phyloP scores from a whole-genome alignment of 179 eudicot species.

The Beta lomatogona region DNA sequence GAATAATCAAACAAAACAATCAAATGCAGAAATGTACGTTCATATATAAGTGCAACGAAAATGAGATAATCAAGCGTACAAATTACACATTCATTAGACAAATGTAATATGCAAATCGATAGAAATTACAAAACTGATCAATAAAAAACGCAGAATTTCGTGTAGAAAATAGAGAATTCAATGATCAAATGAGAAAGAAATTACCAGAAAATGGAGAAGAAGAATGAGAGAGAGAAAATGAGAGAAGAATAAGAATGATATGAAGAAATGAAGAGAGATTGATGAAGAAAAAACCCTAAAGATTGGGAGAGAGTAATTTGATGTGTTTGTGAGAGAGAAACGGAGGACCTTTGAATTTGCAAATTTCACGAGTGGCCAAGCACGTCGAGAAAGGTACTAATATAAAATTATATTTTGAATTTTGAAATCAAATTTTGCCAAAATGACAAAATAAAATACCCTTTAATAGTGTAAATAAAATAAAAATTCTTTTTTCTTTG shows the following conservation, averaged over 20 bases:
- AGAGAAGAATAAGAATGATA: conserved; percentile 3
- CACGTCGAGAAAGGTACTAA: not conserved
- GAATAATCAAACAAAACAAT: no score
- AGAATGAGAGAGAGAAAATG: not conserved
- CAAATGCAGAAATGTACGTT: not conserved
- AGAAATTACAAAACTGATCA: not conserved
- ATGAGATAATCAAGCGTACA: not conserved
- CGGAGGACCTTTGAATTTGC: conserved; percentile 21
- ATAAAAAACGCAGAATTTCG: not conserved
- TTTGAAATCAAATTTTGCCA: not conserved
- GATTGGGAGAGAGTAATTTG: not conserved
- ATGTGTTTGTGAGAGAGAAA: not conserved
- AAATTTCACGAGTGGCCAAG: conserved; percentile 16
- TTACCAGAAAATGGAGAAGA: not conserved
- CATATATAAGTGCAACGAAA: not conserved
- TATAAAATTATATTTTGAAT: not conserved
- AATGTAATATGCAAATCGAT: not conserved
- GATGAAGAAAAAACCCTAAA: conserved; percentile 20
- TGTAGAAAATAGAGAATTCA: not conserved
- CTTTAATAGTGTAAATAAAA: no score
- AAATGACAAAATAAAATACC: not conserved
- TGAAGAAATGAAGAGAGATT: not conserved
- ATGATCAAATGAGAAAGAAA: not conserved
- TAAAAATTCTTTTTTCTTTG: no score
- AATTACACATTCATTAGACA: not conserved